Percentiles rank a stretch among this genome's conserved stretches.
These are phyloP conservation scores for Periconia digitata DNA, from an alignment of 2,329 filamentous ascomycete genomes.

Conservation along the genomic window DNA sequence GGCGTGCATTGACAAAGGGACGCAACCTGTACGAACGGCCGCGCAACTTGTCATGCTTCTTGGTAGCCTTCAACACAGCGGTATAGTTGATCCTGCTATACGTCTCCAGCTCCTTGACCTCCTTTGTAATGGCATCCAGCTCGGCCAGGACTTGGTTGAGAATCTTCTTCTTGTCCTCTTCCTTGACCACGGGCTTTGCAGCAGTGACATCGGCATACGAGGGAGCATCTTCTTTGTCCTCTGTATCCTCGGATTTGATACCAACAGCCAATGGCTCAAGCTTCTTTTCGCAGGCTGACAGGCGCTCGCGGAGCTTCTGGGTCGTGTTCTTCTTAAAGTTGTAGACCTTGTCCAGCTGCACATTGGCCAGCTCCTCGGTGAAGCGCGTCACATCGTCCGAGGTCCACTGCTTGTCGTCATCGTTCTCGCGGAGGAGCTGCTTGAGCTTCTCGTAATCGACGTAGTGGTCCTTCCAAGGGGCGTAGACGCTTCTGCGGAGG, in stretches of 20 bases:
- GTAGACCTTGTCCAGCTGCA: constrained; percentile 93
- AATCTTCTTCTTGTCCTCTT: constrained; percentile 51
- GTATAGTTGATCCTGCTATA: constrained; percentile 98
- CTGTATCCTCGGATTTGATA: constrained; percentile 28
- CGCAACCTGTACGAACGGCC: constrained; percentile 84
- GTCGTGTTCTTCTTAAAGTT: constrained; percentile 83
- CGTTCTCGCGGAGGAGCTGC: constrained; percentile 73
- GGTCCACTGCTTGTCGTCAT: constrained; percentile 72
- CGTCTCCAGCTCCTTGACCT: constrained; percentile 90
- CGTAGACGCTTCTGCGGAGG: constrained; percentile 75
- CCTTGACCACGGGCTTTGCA: constrained; percentile 30
- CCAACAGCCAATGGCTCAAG: constrained; percentile 60
- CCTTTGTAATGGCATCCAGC: constrained; percentile 83
- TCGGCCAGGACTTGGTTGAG: constrained; percentile 75
- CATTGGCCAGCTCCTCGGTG: constrained; percentile 92
- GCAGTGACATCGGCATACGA: constrained; percentile 18
- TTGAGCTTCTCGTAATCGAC: constrained; percentile 96
- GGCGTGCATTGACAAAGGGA: constrained; percentile 85
- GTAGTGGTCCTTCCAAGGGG: constrained; percentile 90
- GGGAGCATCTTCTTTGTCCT: constrained; percentile 15
- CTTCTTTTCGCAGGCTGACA: constrained; percentile 67
- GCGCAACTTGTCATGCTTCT: constrained; percentile 97
- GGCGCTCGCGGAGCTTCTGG: constrained; percentile 77
- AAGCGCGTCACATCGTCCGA: constrained; percentile 92
- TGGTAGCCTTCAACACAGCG: constrained; percentile 95